Evolutionary conservation across 805 yeast species (phyloP).

Genomic region (Candida parachauliodes): DNA sequence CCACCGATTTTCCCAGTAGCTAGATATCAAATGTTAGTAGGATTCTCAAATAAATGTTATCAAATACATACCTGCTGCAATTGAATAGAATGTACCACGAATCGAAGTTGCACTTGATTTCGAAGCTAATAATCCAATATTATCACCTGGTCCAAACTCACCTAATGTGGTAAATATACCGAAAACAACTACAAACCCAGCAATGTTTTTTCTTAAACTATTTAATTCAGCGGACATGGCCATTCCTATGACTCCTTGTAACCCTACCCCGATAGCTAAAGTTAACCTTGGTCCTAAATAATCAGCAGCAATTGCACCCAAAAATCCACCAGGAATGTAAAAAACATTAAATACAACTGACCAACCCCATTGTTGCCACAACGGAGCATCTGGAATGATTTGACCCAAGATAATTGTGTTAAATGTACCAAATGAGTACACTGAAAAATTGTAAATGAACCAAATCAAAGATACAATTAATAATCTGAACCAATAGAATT

Average conservation of each 20-base stretch:
- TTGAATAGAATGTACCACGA: conserved; percentile 87
- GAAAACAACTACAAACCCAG: conserved; percentile 77
- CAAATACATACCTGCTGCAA: conserved; percentile 53
- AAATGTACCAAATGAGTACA: conserved; percentile 84
- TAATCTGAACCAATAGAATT: conserved; percentile 82
- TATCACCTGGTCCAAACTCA: conserved; percentile 94
- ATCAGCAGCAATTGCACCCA: conserved; percentile 83
- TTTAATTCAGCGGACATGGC: conserved; percentile 74
- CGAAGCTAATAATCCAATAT: conserved; percentile 82
- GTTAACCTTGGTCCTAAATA: conserved; percentile 86
- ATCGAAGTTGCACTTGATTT: conserved; percentile 83
- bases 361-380: conserved; percentile 86
- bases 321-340: conserved; percentile 84
- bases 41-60: not conserved
- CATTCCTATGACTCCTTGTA: conserved; percentile 78
- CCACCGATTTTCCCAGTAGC: conserved; percentile 93
- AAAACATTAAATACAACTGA: conserved; percentile 82
- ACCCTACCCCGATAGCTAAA: conserved; percentile 58
- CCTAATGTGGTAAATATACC: conserved; percentile 87
- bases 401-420: conserved; percentile 64
- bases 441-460: conserved; percentile 88
- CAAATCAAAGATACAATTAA: conserved; percentile 70
- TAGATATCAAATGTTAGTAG: not conserved
- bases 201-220: conserved; percentile 56
- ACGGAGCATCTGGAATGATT: conserved; percentile 55